phyloP scores from a whole-genome alignment of 2,329 filamentous ascomycete species.

The Xylaria sp. region DNA sequence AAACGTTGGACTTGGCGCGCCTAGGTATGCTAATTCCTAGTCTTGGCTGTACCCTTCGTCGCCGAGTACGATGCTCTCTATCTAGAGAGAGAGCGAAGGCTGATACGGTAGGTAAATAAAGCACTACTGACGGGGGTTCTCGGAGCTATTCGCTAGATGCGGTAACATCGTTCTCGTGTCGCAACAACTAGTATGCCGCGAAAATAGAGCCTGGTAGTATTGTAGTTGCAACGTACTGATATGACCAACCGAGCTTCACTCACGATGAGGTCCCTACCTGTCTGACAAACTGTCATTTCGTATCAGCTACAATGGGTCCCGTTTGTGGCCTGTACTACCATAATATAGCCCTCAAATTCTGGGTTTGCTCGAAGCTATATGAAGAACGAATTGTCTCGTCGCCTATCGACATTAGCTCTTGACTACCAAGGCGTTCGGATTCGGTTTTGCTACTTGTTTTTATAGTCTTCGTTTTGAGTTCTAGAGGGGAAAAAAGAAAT shows the following conservation, averaged over 20 bases:
- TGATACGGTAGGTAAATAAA: slow-evolving; percentile 31
- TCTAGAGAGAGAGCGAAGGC: slow-evolving; percentile 14
- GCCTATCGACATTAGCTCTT: background rate
- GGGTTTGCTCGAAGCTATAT: slow-evolving; percentile 24
- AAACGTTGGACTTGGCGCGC: slow-evolving; percentile 29
- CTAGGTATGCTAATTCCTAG: slow-evolving; percentile 6
- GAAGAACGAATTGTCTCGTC: slow-evolving; percentile 20
- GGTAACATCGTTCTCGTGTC: slow-evolving; percentile 40
- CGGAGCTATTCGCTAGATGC: slow-evolving; percentile 36
- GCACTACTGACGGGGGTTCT: slow-evolving; percentile 32
- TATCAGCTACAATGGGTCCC: slow-evolving; percentile 25
- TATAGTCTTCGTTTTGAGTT: background rate
- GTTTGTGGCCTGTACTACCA: slow-evolving; percentile 22
- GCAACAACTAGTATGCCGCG: slow-evolving; percentile 32
- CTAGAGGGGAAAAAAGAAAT: background rate
- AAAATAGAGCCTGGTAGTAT: slow-evolving; percentile 30
- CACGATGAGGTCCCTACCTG: slow-evolving; percentile 19
- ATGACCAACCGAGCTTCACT: slow-evolving; percentile 34
- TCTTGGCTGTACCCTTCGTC: slow-evolving; percentile 17
- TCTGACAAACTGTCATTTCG: slow-evolving; percentile 28
- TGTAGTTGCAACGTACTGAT: slow-evolving; percentile 25
- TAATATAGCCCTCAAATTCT: slow-evolving; percentile 16
- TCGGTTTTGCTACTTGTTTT: background rate
- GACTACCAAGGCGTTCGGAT: slow-evolving; percentile 19
- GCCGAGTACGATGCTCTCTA: slow-evolving; percentile 13